Percentiles rank a stretch among this genome's conserved stretches.
These are phyloP conservation scores for Ophiosphaerella herpotricha DNA, from an alignment of 2,329 filamentous ascomycete genomes.

Conservation along the genomic window DNA sequence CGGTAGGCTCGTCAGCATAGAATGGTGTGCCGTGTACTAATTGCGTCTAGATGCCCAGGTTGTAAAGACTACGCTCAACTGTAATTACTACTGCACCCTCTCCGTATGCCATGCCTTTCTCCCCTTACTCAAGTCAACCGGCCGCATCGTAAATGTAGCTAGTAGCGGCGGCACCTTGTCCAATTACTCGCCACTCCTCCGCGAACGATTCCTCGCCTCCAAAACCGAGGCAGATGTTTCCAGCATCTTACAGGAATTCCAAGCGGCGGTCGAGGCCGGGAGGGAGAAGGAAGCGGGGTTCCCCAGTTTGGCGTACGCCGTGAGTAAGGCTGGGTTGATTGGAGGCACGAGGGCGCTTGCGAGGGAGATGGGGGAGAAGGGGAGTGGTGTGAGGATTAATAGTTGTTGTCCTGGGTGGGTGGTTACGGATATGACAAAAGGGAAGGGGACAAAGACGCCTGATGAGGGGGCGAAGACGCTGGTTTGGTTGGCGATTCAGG, in stretches of 20 bases:
- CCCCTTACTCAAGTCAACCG: conserved; percentile 51
- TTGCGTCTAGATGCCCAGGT: conserved; percentile 47
- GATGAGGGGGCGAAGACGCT: conserved; percentile 53
- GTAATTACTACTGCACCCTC: conserved; percentile 60
- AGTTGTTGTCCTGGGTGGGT: conserved; percentile 53
- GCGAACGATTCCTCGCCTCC: conserved; percentile 49
- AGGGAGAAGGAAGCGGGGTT: conserved; percentile 55
- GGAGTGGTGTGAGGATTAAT: conserved; percentile 45
- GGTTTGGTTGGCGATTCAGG: conserved; percentile 49
- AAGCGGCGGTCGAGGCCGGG: conserved; percentile 51
- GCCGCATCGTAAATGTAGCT: conserved; percentile 56
- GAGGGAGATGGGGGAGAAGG: conserved; percentile 37
- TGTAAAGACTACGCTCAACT: conserved; percentile 55
- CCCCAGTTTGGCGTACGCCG: conserved; percentile 56
- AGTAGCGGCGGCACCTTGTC: conserved; percentile 52
- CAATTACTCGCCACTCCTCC: conserved; percentile 53
- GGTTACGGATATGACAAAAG: conserved; percentile 54
- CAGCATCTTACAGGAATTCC: conserved; percentile 56
- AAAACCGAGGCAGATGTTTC: conserved; percentile 52
- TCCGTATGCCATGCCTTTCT: conserved; percentile 52
- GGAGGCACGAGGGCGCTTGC: conserved; percentile 49
- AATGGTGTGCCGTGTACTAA: conserved; percentile 5
- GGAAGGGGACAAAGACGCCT: conserved; percentile 44
- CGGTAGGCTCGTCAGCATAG: conserved; percentile 24
- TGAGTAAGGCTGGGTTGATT: conserved; percentile 53